Evolutionary conservation across 208 protist genomes (phyloP).

Genomic region (Trypanosoma lewisi): DNA sequence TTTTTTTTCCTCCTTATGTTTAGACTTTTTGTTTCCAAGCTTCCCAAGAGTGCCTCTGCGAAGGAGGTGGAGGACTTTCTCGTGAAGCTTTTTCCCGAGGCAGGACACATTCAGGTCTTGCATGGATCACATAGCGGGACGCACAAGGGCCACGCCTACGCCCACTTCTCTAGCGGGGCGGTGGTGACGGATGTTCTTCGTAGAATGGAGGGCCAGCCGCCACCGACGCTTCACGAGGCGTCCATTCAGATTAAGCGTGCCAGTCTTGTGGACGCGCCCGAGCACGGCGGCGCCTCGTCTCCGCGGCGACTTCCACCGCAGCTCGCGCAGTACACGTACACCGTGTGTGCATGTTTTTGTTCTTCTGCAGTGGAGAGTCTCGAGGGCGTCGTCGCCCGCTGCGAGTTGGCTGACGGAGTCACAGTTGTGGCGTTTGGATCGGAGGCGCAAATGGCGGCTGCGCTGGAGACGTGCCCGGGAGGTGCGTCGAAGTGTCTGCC

Average conservation of each 20-base stretch:
- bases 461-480: background rate
- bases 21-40: conserved; percentile 43
- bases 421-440: conserved; percentile 15
- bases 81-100: conserved; percentile 22
- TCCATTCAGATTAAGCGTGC: conserved; percentile 9
- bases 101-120: conserved; percentile 28
- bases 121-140: conserved; percentile 7
- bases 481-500: conserved; percentile 14
- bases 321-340: conserved; percentile 12
- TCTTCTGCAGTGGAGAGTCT: conserved; percentile 5
- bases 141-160: conserved; percentile 56
- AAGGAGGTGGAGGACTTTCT: conserved; percentile 32
- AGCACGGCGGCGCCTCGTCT: background rate
- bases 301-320: conserved; percentile 12
- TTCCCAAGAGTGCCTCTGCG: conserved; percentile 25
- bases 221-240: conserved; percentile 4
- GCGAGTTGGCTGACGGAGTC: background rate
- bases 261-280: conserved; percentile 4
- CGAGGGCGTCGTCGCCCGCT: conserved; percentile 15
- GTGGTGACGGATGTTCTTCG: conserved; percentile 13
- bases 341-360: conserved; percentile 8
- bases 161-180: conserved; percentile 29
- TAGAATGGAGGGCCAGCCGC: background rate
- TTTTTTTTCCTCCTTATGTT: conserved; percentile 22
- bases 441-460: background rate